phyloP scores from a whole-genome alignment of 2,329 filamentous ascomycete species.

The Trichoderma koningiopsis region DNA sequence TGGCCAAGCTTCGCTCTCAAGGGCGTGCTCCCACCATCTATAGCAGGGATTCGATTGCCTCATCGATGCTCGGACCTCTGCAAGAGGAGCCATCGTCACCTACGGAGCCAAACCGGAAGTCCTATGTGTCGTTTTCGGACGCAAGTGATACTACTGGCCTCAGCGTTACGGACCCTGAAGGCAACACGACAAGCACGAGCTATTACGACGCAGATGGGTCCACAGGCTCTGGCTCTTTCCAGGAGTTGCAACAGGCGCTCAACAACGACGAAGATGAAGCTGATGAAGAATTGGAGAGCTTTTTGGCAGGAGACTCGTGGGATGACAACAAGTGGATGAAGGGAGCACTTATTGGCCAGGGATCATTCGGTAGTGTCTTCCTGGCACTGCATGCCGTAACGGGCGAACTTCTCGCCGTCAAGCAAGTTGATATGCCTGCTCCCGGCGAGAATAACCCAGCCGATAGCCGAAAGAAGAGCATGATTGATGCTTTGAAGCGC shows the following conservation, averaged over 20 bases:
- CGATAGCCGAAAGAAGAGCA: constrained; percentile 91
- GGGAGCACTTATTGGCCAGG: constrained; percentile 93
- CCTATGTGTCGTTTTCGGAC: constrained; percentile 87
- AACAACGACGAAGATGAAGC: constrained; percentile 89
- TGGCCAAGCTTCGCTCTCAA: constrained; percentile 49
- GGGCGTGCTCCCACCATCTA: constrained; percentile 44
- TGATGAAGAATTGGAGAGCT: constrained; percentile 86
- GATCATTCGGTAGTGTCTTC: constrained; percentile 95
- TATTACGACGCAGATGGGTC: constrained; percentile 83
- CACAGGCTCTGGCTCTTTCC: constrained; percentile 71
- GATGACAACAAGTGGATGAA: constrained; percentile 99
- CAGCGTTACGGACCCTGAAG: constrained; percentile 76
- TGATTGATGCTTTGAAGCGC: constrained; percentile 96
- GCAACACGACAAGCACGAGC: constrained; percentile 69
- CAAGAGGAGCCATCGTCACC: constrained; percentile 88
- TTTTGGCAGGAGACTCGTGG: constrained; percentile 90
- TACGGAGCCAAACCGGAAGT: constrained; percentile 86
- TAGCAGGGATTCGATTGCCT: constrained; percentile 86
- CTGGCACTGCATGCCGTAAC: constrained; percentile 93
- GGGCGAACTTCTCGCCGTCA: constrained; percentile 95
- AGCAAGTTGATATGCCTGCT: constrained; percentile 90
- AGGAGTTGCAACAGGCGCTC: constrained; percentile 81
- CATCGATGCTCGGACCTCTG: constrained; percentile 83
- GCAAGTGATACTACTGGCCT: constrained; percentile 70
- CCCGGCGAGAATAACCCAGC: constrained; percentile 76